Conservation (phyloP, 2,329 filamentous ascomycete species). For the Stylonectria norvegica region DNA sequence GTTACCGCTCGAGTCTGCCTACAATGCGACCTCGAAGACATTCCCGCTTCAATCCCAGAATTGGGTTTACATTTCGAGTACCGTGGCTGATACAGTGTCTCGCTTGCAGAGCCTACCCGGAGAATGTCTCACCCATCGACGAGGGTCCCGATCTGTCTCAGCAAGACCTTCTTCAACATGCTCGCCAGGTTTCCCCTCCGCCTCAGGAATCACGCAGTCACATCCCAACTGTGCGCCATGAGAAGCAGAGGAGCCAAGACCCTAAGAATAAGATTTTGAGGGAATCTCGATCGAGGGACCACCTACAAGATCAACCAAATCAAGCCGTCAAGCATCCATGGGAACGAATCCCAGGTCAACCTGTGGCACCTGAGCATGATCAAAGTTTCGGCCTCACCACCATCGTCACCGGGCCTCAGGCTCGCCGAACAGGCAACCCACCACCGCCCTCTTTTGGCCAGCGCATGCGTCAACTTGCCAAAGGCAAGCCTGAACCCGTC, state of each 20-base stretch:
- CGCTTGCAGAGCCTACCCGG: conserved; percentile 23
- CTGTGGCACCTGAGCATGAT: conserved; percentile 7
- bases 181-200: conserved; percentile 13
- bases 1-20: no score
- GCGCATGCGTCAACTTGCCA: conserved; percentile 32
- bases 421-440: conserved; percentile 22
- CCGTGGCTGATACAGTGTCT: conserved; percentile 22
- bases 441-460: conserved; percentile 31
- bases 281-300: conserved; percentile 33
- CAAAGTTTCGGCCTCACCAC: conserved; percentile 24
- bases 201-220: conserved; percentile 35
- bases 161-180: conserved; percentile 18
- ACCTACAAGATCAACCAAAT: conserved; percentile 13
- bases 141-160: conserved; percentile 39
- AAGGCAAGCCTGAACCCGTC: conserved; percentile 36
- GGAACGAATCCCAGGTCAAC: conserved; percentile 12
- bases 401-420: conserved; percentile 23
- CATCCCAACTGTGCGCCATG: conserved; percentile 52
- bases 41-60: neutral
- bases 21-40: neutral
- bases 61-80: conserved; percentile 4
- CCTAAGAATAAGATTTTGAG: conserved; percentile 35
- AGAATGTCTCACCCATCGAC: conserved; percentile 53
- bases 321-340: conserved; percentile 16
- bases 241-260: conserved; percentile 45